Evolutionary conservation across 164 flowering plant species (phyloP).

Genomic region (Vitis riparia): DNA sequence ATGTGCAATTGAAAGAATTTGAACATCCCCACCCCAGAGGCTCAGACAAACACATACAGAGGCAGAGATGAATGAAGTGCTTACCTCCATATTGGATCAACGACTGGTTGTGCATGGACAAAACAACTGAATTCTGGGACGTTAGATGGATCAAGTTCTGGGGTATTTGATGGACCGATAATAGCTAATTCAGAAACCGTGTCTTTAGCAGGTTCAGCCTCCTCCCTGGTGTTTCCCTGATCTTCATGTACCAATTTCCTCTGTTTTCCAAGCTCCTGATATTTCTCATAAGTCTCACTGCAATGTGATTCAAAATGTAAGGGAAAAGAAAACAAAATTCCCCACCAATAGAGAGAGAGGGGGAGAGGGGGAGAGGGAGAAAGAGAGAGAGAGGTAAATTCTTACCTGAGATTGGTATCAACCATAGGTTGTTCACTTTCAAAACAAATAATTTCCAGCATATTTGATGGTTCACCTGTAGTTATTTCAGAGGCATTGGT

Average conservation of each 20-base stretch:
- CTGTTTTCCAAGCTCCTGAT: slow-evolving; percentile 5
- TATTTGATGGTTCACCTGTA: background rate
- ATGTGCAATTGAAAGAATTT: background rate
- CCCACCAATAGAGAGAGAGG: background rate
- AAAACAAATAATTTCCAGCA: background rate
- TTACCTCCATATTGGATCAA: slow-evolving; percentile 42
- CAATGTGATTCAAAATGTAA: background rate
- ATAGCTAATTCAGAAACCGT: background rate
- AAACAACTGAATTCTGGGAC: background rate
- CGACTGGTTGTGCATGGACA: slow-evolving; percentile 28
- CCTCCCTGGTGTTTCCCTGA: slow-evolving; percentile 8
- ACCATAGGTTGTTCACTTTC: slow-evolving; percentile 37
- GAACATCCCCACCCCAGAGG: background rate
- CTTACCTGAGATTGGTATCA: slow-evolving; percentile 57
- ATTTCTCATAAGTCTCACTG: slow-evolving; percentile 5
- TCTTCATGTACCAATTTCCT: slow-evolving; percentile 2
- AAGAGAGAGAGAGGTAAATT: background rate
- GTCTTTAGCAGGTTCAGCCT: background rate
- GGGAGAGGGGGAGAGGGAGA: background rate
- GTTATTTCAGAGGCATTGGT: background rate
- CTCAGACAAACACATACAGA: background rate
- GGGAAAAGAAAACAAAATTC: too few relatives aligned
- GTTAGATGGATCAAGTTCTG: background rate
- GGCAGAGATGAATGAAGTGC: background rate
- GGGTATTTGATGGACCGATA: too few relatives aligned